Evolutionary conservation across 495 filamentous ascomycete species (phyloP), one percentile per base, ranked within the genome.

Genomic region (Pseudotulostoma volvatum): DNA sequence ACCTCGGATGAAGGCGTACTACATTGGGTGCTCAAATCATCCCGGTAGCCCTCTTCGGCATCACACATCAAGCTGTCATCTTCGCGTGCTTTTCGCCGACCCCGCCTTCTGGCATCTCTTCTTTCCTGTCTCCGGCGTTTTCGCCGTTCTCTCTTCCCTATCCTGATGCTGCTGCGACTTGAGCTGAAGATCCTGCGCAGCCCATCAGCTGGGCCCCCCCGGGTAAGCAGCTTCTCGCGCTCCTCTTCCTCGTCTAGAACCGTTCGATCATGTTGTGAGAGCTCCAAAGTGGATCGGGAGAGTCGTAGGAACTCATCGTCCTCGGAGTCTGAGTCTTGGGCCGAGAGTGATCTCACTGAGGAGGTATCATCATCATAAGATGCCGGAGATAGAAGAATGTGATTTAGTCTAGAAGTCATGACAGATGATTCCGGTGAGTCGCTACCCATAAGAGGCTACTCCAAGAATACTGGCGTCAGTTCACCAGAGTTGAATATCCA

Each of bases 161-260:
- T 67, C 49, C 53, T 64, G n/a, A 70, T 67, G 8, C 48, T 55
- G 18, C 53, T 48, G 16, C 52, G 51, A 31, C 42, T 56, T 9
- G 59, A 52, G 18, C 58, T 63, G 44, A 71, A 69, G 25, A 71
- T 59, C 14, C 60, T 54, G 34, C 63, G 57, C 5, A 71, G 44
- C n/a, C 74, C 66, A 31, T 69, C 56, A 1, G 63, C 50, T 13
- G 60, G 57, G 16, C 72, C 67, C 36, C 66, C 60, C 25, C 57
- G 54, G 28, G 73, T 60, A 28, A 95, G 65, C 32, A 94, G 55
- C 43, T 79, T 73, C 49, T 92, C 87, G 34, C 79, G 63, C 51
- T 95, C 86, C 40, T 94, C 86, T 60, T 96, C 87, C 44, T 90
- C 83, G 32, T 80, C 70, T 42, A 94, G 54, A 0, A 93, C 77